Evolutionary conservation across 2,329 filamentous ascomycete genomes (phyloP), one percentile per base, ranked within the genome.

Genomic region (Venturiaceae sp.): DNA sequence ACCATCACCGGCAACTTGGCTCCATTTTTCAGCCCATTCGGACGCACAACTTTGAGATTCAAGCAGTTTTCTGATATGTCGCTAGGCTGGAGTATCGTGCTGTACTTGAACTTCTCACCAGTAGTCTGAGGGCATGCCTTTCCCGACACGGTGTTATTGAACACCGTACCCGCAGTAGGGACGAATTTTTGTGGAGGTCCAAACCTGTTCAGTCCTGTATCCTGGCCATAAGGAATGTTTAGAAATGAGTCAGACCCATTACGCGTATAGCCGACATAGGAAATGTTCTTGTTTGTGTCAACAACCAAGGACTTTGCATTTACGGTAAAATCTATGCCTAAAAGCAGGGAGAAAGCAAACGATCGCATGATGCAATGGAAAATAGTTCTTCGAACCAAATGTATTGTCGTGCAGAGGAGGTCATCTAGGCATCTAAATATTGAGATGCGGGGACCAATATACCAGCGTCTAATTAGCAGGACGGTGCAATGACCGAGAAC

Each of bases 21-120:
- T 16, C 44, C 44, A 28, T 23, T 13, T 50, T 13, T 16, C 30
- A 50, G 28, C 9, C 77, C 67, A 5, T 65, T 60, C 19, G 54
- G 82, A 81, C 4, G 83, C 76, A 30, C 86, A 71, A 87, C 75
- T 63, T 85, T 86, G 61, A 86, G 69, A 52, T 80, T 83, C 4
- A 86, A 72, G 61, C 84, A 86, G 64, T 85, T 79, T 64, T 86
- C 83, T 11, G 32, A 34, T 57, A 30, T 32, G 26, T 47, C 41
- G 19, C 34, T 52, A n/a, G 26, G n/a, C 41, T 39, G 55, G 7
- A 56, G 32, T 6, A 28, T 14, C 2, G 52, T 54, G 14, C 11
- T 54, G 30, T 54, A 34, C 6, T 5, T 21, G 4, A 13, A 50
- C 28, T 37, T 19, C 5, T 19, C n/a, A 11, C 52, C 52, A 11